phyloP scores from a whole-genome alignment of 208 protist species.

The Vickermania spadyakhi region DNA sequence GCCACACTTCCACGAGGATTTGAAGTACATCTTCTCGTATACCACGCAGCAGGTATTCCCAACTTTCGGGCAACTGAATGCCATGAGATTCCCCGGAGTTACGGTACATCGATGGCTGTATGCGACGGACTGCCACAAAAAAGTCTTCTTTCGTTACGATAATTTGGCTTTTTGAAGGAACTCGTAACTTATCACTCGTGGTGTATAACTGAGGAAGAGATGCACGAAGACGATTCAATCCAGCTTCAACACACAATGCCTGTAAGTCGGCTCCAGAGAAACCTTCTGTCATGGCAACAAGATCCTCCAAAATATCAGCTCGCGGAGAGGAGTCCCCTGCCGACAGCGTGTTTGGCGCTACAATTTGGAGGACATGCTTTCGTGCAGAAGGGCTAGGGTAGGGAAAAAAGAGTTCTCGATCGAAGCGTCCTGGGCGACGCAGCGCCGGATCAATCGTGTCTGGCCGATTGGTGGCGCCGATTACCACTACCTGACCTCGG shows the following conservation, averaged over 20 bases:
- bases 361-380: conserved; percentile 92
- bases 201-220: conserved; percentile 73
- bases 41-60: conserved; percentile 46
- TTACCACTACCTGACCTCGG: conserved; percentile 89
- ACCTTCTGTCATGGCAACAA: conserved; percentile 90
- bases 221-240: conserved; percentile 58
- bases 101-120: conserved; percentile 60
- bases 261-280: conserved; percentile 99
- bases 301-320: conserved; percentile 76
- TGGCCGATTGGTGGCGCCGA: conserved; percentile 93
- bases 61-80: conserved; percentile 15
- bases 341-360: conserved; percentile 96
- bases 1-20: conserved; percentile 32
- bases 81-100: background rate
- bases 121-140: conserved; percentile 46
- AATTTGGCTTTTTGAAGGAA: conserved; percentile 16
- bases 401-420: conserved; percentile 92
- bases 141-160: conserved; percentile 53
- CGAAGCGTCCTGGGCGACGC: conserved; percentile 95
- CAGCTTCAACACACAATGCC: conserved; percentile 98
- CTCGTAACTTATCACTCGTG: conserved; percentile 27
- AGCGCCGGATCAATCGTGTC: conserved; percentile 95
- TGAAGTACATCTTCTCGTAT: conserved; percentile 27
- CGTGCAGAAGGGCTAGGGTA: conserved; percentile 64
- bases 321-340: conserved; percentile 26